A percentile compares a stretch with the other conserved stretches of the same genome.
Evolutionary conservation across 2,329 filamentous ascomycete genomes (phyloP).

Genomic region (Capronia coronata): DNA sequence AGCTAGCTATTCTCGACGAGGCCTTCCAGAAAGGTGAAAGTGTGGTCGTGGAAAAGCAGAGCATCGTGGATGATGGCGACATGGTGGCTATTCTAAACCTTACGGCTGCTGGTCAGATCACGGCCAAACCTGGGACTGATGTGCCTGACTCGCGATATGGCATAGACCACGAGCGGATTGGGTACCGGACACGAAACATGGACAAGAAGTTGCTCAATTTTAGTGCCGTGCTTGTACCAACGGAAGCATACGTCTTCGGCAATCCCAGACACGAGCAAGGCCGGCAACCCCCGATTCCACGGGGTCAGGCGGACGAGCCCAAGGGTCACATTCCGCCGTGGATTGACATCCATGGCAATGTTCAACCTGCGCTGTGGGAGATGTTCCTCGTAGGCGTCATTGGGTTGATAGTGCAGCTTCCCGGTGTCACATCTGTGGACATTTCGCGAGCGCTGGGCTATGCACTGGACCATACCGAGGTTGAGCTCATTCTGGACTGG

Average conservation of each 20-base stretch:
- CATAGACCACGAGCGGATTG: slow-evolving; percentile 37
- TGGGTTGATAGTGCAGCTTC: slow-evolving; percentile 38
- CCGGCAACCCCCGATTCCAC: slow-evolving; percentile 29
- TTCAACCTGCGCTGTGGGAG: slow-evolving; percentile 38
- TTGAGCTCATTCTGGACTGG: slow-evolving; percentile 18
- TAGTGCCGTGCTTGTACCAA: slow-evolving; percentile 36
- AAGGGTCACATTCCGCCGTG: slow-evolving; percentile 40
- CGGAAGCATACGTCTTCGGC: slow-evolving; percentile 36
- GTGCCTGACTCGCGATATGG: slow-evolving; percentile 42
- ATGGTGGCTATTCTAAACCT: slow-evolving; percentile 30
- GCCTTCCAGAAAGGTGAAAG: slow-evolving; percentile 30
- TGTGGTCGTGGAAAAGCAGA: slow-evolving; percentile 29
- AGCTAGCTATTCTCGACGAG: slow-evolving; percentile 38
- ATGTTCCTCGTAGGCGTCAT: slow-evolving; percentile 38
- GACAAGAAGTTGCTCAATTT: slow-evolving; percentile 42
- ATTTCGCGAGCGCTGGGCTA: slow-evolving; percentile 30
- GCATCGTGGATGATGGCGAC: slow-evolving; percentile 27
- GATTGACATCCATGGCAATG: slow-evolving; percentile 43
- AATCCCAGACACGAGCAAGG: slow-evolving; percentile 32
- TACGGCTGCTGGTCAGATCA: slow-evolving; percentile 32
- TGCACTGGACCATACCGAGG: slow-evolving; percentile 11
- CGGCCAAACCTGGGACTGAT: slow-evolving; percentile 34
- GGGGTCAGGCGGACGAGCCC: slow-evolving; percentile 24
- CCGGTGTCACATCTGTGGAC: slow-evolving; percentile 35
- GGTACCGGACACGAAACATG: slow-evolving; percentile 43